phyloP scores from a whole-genome alignment of 768 basidiomycete genomes.

The Tylopilus intermedius region DNA sequence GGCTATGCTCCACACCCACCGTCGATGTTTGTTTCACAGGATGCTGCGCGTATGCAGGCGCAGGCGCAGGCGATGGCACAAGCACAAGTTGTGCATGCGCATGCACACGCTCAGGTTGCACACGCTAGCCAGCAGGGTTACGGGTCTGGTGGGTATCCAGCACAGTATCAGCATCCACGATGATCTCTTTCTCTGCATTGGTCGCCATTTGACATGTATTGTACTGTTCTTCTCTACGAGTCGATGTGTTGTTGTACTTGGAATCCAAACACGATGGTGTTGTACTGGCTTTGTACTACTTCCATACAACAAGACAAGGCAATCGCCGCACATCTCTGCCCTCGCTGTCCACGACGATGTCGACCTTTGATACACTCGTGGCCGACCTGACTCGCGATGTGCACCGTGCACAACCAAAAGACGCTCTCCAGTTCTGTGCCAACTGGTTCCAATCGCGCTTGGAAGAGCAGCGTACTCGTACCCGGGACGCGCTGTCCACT shows the following conservation, averaged over 20 bases:
- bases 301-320: slow-evolving; percentile 6
- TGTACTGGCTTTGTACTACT: background rate
- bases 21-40: slow-evolving; percentile 30
- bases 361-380: slow-evolving; percentile 79
- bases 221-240: slow-evolving; percentile 6
- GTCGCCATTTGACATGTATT: background rate
- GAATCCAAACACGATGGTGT: background rate
- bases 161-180: slow-evolving; percentile 31
- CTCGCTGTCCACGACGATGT: slow-evolving; percentile 32
- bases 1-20: slow-evolving; percentile 32
- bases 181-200: slow-evolving; percentile 7
- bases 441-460: slow-evolving; percentile 91
- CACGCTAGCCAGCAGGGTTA: slow-evolving; percentile 30
- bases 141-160: slow-evolving; percentile 23
- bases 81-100: slow-evolving; percentile 38
- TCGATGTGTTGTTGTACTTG: slow-evolving; percentile 1
- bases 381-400: slow-evolving; percentile 83
- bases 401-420: slow-evolving; percentile 80
- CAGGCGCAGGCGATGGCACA: slow-evolving; percentile 40
- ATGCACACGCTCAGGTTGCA: slow-evolving; percentile 34
- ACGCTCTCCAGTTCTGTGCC: slow-evolving; percentile 87
- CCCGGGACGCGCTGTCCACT: slow-evolving; percentile 52
- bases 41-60: slow-evolving; percentile 36
- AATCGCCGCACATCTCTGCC: background rate
- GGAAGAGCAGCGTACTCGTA: slow-evolving; percentile 76